Conservation (phyloP, 2,329 filamentous ascomycete species). For the Pestalotiopsis sp. region DNA sequence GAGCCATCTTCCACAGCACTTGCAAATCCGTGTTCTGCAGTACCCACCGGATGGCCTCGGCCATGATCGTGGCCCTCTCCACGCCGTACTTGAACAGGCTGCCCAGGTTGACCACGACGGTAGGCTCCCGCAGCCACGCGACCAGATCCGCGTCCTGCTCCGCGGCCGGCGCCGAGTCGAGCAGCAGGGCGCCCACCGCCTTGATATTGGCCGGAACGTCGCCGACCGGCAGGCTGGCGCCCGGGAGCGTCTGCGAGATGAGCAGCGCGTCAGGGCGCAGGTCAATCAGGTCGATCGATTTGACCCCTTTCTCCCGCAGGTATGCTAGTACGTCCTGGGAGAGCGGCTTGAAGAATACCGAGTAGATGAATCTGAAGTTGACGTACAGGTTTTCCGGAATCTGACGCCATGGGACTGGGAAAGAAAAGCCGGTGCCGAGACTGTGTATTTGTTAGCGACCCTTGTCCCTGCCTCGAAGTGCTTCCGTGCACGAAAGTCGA, state of each 20-base stretch:
- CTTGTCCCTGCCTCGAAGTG: not conserved
- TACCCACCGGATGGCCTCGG: conserved; percentile 17
- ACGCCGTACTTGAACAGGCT: conserved; percentile 21
- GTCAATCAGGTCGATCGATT: conserved; percentile 16
- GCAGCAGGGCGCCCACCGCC: conserved; percentile 22
- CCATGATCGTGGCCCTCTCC: conserved; percentile 26
- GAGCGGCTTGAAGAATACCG: conserved; percentile 10
- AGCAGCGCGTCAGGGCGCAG: conserved; percentile 21
- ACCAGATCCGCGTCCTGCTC: conserved; percentile 27
- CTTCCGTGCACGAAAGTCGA: not conserved
- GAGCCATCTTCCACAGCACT: conserved; percentile 32
- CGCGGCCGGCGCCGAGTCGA: conserved; percentile 17
- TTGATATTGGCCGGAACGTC: conserved; percentile 21
- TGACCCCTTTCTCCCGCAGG: conserved; percentile 21
- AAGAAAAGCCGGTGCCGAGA: conserved; percentile 19
- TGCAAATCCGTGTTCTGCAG: conserved; percentile 19
- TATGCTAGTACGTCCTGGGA: conserved; percentile 5
- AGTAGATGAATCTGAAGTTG: conserved; percentile 10
- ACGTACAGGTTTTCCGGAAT: conserved; percentile 21
- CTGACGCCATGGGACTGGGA: conserved; percentile 20
- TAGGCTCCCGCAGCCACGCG: conserved; percentile 23
- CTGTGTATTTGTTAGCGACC: not conserved
- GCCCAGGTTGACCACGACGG: conserved; percentile 28
- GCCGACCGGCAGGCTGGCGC: conserved; percentile 24
- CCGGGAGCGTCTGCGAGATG: conserved; percentile 26